phyloP scores from a whole-genome alignment of 2,329 filamentous ascomycete species.

The Aurifilum marmelostoma region DNA sequence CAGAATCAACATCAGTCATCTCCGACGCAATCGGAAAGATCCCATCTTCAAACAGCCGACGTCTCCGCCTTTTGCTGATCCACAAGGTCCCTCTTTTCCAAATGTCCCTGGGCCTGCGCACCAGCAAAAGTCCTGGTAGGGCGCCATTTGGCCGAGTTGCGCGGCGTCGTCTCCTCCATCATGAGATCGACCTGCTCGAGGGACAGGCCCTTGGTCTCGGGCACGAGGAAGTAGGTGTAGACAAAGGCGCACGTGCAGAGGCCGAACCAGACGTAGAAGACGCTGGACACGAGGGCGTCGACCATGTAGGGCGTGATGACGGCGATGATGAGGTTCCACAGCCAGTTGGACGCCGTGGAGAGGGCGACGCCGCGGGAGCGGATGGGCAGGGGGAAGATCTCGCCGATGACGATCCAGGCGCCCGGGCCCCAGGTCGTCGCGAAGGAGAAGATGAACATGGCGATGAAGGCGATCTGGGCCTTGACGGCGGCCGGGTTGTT shows the following conservation, averaged over 20 bases:
- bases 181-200: slow-evolving; percentile 75
- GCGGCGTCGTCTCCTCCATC: slow-evolving; percentile 51
- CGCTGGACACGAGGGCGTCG: slow-evolving; percentile 47
- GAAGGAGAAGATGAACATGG: slow-evolving; percentile 81
- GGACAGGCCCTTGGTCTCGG: slow-evolving; percentile 74
- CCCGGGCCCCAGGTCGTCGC: slow-evolving; percentile 70
- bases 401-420: slow-evolving; percentile 71
- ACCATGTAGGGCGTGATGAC: slow-evolving; percentile 74
- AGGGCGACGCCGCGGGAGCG: slow-evolving; percentile 72
- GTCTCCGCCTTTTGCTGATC: background rate
- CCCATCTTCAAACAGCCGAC: background rate
- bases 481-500: slow-evolving; percentile 43
- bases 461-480: slow-evolving; percentile 74
- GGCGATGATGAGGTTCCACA: slow-evolving; percentile 66
- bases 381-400: slow-evolving; percentile 76
- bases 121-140: slow-evolving; percentile 41
- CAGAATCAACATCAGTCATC: background rate
- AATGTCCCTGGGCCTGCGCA: slow-evolving; percentile 34
- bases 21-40: too few relatives aligned
- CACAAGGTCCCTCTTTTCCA: slow-evolving; percentile 6
- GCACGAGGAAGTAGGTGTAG: slow-evolving; percentile 64
- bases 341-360: slow-evolving; percentile 74
- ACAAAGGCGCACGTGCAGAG: slow-evolving; percentile 58
- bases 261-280: slow-evolving; percentile 66
- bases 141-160: slow-evolving; percentile 40